phyloP scores from a whole-genome alignment of 352 stramenopile species.

The Phytophthora cactorum region DNA sequence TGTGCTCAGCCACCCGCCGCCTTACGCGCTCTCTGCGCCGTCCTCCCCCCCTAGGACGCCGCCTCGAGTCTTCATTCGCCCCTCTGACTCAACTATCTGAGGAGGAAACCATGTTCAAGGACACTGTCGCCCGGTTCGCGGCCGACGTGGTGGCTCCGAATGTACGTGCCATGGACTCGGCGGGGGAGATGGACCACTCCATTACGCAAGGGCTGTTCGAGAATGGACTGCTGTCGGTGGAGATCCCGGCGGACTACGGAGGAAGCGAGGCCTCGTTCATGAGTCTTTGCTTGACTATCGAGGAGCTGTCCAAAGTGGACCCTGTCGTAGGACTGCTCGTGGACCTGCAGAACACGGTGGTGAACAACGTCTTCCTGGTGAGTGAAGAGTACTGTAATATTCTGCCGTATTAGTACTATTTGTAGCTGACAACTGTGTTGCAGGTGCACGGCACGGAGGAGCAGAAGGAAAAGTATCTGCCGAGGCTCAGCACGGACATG shows the following conservation, averaged over 20 bases:
- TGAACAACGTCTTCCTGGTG: constrained; percentile 96
- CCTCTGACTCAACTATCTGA: constrained; percentile 69
- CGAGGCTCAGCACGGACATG: constrained; percentile 81
- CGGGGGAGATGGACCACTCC: constrained; percentile 89
- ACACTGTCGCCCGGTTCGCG: constrained; percentile 86
- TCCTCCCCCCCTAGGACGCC: neutral
- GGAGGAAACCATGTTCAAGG: constrained; percentile 77
- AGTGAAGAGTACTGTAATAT: neutral
- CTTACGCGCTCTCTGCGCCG: constrained; percentile 6
- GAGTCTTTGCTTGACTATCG: constrained; percentile 94
- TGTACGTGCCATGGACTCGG: constrained; percentile 94
- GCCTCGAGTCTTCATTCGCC: constrained; percentile 33
- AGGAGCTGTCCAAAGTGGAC: constrained; percentile 97
- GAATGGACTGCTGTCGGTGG: constrained; percentile 95
- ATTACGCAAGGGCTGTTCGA: constrained; percentile 94
- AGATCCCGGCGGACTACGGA: constrained; percentile 94
- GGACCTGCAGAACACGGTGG: constrained; percentile 95
- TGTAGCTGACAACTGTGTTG: constrained; percentile 7
- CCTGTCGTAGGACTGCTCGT: constrained; percentile 94
- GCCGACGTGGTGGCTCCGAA: constrained; percentile 84
- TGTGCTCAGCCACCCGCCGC: constrained; percentile 3
- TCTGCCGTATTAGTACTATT: neutral
- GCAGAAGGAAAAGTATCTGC: constrained; percentile 91
- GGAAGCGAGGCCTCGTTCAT: constrained; percentile 96
- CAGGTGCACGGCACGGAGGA: constrained; percentile 74